Base-by-base conservation (phyloP, 306 rosid genomes). In the Vicia sativa region DNA sequence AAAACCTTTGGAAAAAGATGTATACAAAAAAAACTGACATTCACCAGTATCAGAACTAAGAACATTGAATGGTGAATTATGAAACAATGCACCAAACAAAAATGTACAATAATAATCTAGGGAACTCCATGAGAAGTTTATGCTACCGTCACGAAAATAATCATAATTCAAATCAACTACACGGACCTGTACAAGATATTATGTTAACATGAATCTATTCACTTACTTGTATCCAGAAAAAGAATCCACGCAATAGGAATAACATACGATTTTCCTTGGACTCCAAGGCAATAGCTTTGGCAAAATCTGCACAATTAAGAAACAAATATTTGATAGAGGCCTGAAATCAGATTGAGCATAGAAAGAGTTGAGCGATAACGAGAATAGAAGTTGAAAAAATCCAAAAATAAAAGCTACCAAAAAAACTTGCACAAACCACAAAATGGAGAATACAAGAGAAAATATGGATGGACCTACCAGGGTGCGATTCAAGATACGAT, bases 201-300 rank as follows among this genome's bases (percentile, higher is more conserved):
- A 45, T 29, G 65, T 45, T 39, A 59, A 74, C 29, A 52, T 75
- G 76, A 43, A 71, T 55, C 21, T 29, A 28, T 38, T 59, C 39
- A 76, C 82, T 80, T 60, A 92, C 96, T 81, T 84, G 5, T 82
- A 90, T 60, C 93, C 91, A 92, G 81, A 81, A 87, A 65, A 78
- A 42, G 71, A 87, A 92, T 60, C 91, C 98, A 46, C 97, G 98
- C 39, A 88, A 68, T 41, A 92, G 82, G 78, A 80, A 81, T 78
- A 88, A 66, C 68, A 60, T 83, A 42, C 6, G 67, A 5, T 42
- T 54, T 77, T 84, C 78, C 13, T 85, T 74, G 72, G 68, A 55
- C 55, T 42, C 29, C 3, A 2, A 1, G 62, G 42, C 59, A 61
- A 82, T 48, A 54, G 80, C 79, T 52, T 66, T 39, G 1, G 21